A percentile compares a stretch with the other conserved stretches of the same genome.
Conservation (phyloP, 2,329 filamentous ascomycete genomes). For the Epichloe sp. region DNA sequence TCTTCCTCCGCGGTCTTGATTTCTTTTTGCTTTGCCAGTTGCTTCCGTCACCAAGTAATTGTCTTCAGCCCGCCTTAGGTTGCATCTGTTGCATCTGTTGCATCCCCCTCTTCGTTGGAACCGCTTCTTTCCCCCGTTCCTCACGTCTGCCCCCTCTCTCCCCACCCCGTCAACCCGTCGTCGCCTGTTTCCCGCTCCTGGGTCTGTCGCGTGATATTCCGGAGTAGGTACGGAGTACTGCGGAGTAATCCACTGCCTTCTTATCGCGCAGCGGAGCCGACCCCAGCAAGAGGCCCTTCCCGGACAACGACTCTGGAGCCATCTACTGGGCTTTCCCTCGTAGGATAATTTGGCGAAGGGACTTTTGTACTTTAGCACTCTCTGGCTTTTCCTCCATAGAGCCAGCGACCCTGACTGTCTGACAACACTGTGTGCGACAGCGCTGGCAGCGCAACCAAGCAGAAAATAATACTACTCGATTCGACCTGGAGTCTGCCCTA, state of each 20-base stretch:
- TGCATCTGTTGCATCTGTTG: constrained; percentile 1
- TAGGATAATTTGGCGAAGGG: constrained; percentile 24
- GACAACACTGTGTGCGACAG: background rate
- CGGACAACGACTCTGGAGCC: constrained; percentile 11
- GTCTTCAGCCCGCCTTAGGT: constrained; percentile 3
- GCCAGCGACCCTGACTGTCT: constrained; percentile 1
- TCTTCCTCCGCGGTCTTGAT: background rate
- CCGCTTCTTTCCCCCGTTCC: background rate
- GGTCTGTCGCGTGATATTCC: no score
- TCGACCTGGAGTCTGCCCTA: constrained; percentile 9
- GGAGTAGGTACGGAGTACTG: no score
- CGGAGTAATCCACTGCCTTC: background rate
- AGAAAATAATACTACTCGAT: constrained; percentile 1
- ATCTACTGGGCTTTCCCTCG: constrained; percentile 22
- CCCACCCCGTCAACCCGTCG: background rate
- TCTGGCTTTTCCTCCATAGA: constrained; percentile 20
- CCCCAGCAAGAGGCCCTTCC: constrained; percentile 12
- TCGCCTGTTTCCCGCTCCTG: background rate
- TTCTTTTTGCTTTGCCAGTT: background rate
- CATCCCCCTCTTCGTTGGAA: constrained; percentile 2
- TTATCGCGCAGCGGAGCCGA: constrained; percentile 8
- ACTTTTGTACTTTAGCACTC: constrained; percentile 25
- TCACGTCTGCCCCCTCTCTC: background rate
- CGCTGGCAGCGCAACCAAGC: background rate
- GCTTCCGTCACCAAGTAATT: background rate